Evolutionary conservation across 2,329 filamentous ascomycete species (phyloP).

Genomic region (Penicillium freii): DNA sequence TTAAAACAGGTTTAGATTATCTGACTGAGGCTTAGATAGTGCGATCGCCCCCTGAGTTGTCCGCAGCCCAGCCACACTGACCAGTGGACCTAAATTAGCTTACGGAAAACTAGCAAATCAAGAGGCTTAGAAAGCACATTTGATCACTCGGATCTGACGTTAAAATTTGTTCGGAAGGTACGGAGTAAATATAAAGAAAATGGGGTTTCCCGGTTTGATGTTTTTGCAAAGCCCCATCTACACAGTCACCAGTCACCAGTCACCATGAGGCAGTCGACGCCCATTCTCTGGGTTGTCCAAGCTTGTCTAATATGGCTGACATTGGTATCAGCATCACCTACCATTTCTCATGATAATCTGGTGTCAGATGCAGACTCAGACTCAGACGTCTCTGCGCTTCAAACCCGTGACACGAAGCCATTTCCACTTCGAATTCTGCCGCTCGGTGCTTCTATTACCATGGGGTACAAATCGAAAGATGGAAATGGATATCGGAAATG

Average conservation of each 20-base stretch:
- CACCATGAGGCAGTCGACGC: slow-evolving; percentile 7
- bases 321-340: background rate
- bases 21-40: slow-evolving; percentile 2
- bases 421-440: slow-evolving; percentile 23
- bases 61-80: background rate
- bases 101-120: background rate
- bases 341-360: background rate
- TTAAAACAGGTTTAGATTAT: background rate
- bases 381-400: background rate
- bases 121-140: background rate
- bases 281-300: slow-evolving; percentile 8
- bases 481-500: slow-evolving; percentile 43
- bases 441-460: slow-evolving; percentile 41
- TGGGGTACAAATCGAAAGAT: slow-evolving; percentile 31
- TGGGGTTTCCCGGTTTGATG: background rate
- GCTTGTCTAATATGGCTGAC: slow-evolving; percentile 8
- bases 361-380: background rate
- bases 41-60: background rate
- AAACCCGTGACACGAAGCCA: slow-evolving; percentile 5
- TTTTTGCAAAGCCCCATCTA: background rate
- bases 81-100: background rate
- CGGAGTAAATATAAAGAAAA: background rate
- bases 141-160: slow-evolving; percentile 1
- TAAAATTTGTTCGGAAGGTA: background rate
- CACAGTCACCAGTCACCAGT: background rate